These are phyloP conservation scores for Lentithecium fluviatile DNA, from an alignment of 495 filamentous ascomycete genomes.

Conservation along the genomic window DNA sequence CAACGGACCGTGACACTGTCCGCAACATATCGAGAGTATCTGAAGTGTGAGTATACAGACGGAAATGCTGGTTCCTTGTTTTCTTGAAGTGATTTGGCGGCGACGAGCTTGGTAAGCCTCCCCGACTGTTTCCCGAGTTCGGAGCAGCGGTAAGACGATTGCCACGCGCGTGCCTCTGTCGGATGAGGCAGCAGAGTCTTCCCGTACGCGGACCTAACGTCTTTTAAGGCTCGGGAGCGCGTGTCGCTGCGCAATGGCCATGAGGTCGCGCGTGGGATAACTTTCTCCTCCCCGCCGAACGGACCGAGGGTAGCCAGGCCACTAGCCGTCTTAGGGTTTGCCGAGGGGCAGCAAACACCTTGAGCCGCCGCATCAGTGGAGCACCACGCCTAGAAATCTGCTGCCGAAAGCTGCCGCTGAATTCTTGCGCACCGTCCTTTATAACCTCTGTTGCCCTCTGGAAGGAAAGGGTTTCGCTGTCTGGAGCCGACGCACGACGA, in stretches of 20 bases:
- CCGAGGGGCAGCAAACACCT: constrained; percentile 27
- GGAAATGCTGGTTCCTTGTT: not conserved
- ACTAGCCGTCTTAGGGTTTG: constrained; percentile 18
- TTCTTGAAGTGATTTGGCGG: not conserved
- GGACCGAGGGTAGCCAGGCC: constrained; percentile 33
- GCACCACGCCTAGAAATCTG: constrained; percentile 10
- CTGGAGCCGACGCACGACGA: constrained; percentile 2
- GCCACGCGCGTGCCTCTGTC: constrained; percentile 17
- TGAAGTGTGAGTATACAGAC: not conserved
- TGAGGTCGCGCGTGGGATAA: constrained; percentile 23
- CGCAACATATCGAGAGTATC: constrained; percentile 37
- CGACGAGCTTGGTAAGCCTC: constrained; percentile 17
- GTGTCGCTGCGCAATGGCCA: not conserved
- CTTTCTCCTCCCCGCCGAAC: constrained; percentile 26
- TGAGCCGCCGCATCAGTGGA: constrained; percentile 25
- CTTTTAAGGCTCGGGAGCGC: not conserved
- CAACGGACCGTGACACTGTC: constrained; percentile 30
- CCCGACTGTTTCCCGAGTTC: too few species aligned
- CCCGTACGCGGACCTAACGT: constrained; percentile 13
- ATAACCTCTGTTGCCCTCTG: constrained; percentile 18
- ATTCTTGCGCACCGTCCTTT: constrained; percentile 4
- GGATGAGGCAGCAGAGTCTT: not conserved
- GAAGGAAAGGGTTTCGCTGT: not conserved
- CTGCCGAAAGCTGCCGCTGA: constrained; percentile 22
- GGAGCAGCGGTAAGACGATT: constrained; percentile 8